A percentile compares a stretch with the other conserved stretches of the same genome.
These are phyloP conservation scores for Cinnamomum micranthum DNA, from an alignment of 164 flowering plant genomes.

Conservation along the genomic window DNA sequence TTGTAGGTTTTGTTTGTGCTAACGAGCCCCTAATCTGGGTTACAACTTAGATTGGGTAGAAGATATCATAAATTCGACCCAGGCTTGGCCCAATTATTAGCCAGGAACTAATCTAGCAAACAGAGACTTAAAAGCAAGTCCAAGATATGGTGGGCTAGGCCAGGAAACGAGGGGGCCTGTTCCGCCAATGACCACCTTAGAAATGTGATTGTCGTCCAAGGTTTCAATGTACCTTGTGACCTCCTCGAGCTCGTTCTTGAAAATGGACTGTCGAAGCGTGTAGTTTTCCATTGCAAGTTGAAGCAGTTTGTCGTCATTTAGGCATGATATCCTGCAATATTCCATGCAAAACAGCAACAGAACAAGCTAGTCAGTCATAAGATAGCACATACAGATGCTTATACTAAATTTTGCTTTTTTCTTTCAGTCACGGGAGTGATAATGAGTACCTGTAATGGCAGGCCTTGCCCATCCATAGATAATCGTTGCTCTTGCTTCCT, in stretches of 20 bases:
- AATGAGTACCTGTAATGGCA: not conserved
- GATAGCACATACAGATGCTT: too few relatives aligned
- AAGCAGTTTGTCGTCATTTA: not conserved
- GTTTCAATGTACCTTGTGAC: not conserved
- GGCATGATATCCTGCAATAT: not conserved
- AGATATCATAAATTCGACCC: too few relatives aligned
- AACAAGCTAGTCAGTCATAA: too few relatives aligned
- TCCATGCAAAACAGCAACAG: too few relatives aligned
- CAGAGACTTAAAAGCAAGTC: not conserved
- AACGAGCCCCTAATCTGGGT: too few relatives aligned
- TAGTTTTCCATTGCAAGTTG: slow-evolving; percentile 1
- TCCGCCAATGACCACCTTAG: not conserved
- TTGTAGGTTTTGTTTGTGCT: too few relatives aligned
- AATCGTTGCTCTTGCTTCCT: not conserved
- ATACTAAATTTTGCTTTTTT: too few relatives aligned
- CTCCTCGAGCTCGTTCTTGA: slow-evolving; percentile 4
- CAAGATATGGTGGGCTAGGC: not conserved
- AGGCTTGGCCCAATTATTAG: not conserved
- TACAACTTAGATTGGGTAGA: too few relatives aligned
- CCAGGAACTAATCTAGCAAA: not conserved
- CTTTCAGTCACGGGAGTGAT: too few relatives aligned
- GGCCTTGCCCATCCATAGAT: slow-evolving; percentile 7
- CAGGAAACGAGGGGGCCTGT: not conserved
- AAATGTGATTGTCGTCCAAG: not conserved
- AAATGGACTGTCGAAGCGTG: not conserved